Conservation (phyloP, 495 filamentous ascomycete species). For the Platismatia glauca region DNA sequence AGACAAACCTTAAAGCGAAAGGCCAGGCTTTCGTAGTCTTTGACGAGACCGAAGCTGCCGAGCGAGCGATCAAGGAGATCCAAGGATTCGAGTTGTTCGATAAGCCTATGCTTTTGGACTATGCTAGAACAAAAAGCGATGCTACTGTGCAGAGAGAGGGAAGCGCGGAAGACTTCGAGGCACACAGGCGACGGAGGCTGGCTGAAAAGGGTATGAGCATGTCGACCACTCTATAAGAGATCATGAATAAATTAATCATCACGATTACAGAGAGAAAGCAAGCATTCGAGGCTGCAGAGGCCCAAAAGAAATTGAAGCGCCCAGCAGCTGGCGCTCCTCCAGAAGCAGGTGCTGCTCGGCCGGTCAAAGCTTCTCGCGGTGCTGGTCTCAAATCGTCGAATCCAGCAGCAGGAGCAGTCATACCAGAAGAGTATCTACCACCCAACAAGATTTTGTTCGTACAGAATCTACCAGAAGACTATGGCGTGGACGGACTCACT, state of each 20-base stretch:
- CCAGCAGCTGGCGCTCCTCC: constrained; percentile 45
- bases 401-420: constrained; percentile 58
- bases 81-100: constrained; percentile 93
- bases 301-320: constrained; percentile 74
- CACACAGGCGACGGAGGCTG: constrained; percentile 73
- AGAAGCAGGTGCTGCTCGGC: constrained; percentile 46
- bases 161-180: constrained; percentile 74
- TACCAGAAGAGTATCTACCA: constrained; percentile 94
- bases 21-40: constrained; percentile 97
- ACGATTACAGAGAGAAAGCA: constrained; percentile 71
- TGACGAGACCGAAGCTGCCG: constrained; percentile 65
- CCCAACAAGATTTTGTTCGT: constrained; percentile 98
- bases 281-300: constrained; percentile 73
- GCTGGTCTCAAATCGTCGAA: constrained; percentile 75
- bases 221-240: neutral
- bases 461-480: constrained; percentile 83
- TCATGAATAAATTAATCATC: neutral
- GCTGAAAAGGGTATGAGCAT: constrained; percentile 74
- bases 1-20: constrained; percentile 83
- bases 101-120: constrained; percentile 82
- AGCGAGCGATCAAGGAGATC: constrained; percentile 75
- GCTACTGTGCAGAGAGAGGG: constrained; percentile 67
- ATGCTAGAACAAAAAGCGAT: constrained; percentile 80
- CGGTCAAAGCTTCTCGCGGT: constrained; percentile 64
- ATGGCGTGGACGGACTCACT: constrained; percentile 67